These are phyloP conservation scores for Diplogelasinospora grovesii DNA, from an alignment of 495 filamentous ascomycete species.

Conservation along the genomic window DNA sequence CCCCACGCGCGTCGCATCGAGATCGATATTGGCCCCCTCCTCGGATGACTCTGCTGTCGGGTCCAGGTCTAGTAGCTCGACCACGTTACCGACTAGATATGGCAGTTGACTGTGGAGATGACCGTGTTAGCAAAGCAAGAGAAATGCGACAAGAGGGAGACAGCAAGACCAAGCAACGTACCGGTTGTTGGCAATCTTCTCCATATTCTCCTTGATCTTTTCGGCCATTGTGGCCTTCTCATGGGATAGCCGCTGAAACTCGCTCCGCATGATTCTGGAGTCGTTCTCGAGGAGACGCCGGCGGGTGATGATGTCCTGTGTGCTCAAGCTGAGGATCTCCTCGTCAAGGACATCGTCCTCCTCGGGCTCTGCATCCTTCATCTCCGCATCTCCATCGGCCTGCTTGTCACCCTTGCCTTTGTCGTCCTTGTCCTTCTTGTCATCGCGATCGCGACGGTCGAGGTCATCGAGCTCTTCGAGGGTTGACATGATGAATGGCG, in stretches of 20 bases:
- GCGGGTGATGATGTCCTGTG: conserved; percentile 85
- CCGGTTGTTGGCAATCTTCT: conserved; percentile 99
- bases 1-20: conserved; percentile 93
- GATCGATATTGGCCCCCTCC: conserved; percentile 96
- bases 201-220: conserved; percentile 97
- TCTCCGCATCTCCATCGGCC: conserved; percentile 73
- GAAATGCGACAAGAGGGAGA: background rate
- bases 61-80: conserved; percentile 93
- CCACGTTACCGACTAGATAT: conserved; percentile 96
- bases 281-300: conserved; percentile 92
- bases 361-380: conserved; percentile 70
- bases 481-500: conserved; percentile 26
- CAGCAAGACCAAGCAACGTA: conserved; percentile 36
- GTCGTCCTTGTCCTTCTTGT: conserved; percentile 70
- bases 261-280: conserved; percentile 96
- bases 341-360: conserved; percentile 77
- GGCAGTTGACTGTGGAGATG: conserved; percentile 70
- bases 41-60: conserved; percentile 93
- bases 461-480: conserved; percentile 40
- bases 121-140: conserved; percentile 10
- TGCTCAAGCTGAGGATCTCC: conserved; percentile 84
- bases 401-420: conserved; percentile 65
- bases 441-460: conserved; percentile 68
- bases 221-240: conserved; percentile 93
- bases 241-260: conserved; percentile 87